Evolutionary conservation across 768 basidiomycete species (phyloP).

Genomic region (Boletus vermiculosoides): DNA sequence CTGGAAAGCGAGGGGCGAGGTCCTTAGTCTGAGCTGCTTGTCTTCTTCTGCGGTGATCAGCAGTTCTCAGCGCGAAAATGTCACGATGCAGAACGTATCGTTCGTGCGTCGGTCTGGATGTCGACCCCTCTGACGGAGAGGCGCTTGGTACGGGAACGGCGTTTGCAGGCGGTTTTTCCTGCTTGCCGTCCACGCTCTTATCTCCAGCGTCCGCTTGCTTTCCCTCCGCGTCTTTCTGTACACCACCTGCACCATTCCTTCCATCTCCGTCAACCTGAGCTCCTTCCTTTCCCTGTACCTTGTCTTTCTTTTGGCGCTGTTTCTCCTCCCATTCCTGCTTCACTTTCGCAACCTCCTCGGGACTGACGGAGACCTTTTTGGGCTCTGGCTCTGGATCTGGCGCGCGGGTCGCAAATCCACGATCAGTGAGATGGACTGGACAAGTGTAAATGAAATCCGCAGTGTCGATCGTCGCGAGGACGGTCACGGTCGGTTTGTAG

Average conservation of each 20-base stretch:
- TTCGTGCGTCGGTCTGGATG: constrained; percentile 56
- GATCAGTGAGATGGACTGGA: constrained; percentile 73
- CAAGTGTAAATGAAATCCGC: constrained; percentile 88
- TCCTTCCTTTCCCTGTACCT: constrained; percentile 45
- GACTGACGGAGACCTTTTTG: constrained; percentile 38
- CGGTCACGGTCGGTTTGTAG: constrained; percentile 75
- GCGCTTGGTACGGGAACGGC: constrained; percentile 18
- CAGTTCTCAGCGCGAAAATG: constrained; percentile 75
- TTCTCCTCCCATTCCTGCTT: constrained; percentile 80
- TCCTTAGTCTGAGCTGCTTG: constrained; percentile 67
- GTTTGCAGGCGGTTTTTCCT: constrained; percentile 25
- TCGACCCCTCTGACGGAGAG: constrained; percentile 32
- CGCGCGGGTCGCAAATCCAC: constrained; percentile 65
- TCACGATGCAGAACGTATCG: constrained; percentile 81
- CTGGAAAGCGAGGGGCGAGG: constrained; percentile 69
- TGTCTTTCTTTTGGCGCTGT: constrained; percentile 59
- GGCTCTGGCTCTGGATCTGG: constrained; percentile 41
- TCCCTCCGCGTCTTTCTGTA: constrained; percentile 32
- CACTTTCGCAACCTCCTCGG: constrained; percentile 75
- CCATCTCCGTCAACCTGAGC: constrained; percentile 36
- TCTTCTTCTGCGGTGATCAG: constrained; percentile 68
- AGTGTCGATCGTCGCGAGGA: constrained; percentile 80
- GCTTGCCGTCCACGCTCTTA: constrained; percentile 25
- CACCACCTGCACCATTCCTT: not conserved
- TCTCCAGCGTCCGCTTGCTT: constrained; percentile 34